phyloP scores from a whole-genome alignment of 306 rosid genomes.

The Quercus wislizeni region DNA sequence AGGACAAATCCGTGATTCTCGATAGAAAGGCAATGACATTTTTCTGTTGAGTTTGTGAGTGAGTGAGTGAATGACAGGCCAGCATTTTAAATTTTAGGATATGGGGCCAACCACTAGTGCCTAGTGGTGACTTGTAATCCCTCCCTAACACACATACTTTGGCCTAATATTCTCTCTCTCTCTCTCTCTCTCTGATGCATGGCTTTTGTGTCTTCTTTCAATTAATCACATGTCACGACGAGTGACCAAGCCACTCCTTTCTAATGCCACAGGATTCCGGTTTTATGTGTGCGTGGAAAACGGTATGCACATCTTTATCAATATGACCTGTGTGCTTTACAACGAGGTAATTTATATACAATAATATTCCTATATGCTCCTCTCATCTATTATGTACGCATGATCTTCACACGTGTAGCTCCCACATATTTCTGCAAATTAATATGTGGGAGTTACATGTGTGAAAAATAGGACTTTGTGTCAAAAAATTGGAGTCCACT shows the following conservation, averaged over 20 bases:
- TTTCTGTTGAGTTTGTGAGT: not conserved
- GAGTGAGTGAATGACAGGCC: constrained; percentile 1
- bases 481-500: too few relatives aligned
- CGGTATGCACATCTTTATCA: not conserved
- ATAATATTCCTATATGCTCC: too few relatives aligned
- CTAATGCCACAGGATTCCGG: constrained; percentile 36
- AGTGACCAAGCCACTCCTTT: constrained; percentile 2
- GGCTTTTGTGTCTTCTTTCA: constrained; percentile 8
- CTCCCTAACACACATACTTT: not conserved
- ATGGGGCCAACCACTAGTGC: too few relatives aligned
- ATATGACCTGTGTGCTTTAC: not conserved
- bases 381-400: too few relatives aligned
- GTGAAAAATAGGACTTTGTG: too few relatives aligned
- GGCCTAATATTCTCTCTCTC: not conserved
- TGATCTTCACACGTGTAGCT: too few relatives aligned
- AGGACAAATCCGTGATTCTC: constrained; percentile 18
- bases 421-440: too few relatives aligned
- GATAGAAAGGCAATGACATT: not conserved
- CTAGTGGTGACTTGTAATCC: not conserved
- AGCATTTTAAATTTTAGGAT: not conserved
- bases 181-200: not conserved
- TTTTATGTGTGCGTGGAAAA: constrained; percentile 1
- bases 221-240: constrained; percentile 25
- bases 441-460: too few relatives aligned
- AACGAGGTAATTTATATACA: too few relatives aligned